These are phyloP conservation scores for Excoecaria cochinchinensis DNA, from an alignment of 345 rosid species.

Conservation along the genomic window DNA sequence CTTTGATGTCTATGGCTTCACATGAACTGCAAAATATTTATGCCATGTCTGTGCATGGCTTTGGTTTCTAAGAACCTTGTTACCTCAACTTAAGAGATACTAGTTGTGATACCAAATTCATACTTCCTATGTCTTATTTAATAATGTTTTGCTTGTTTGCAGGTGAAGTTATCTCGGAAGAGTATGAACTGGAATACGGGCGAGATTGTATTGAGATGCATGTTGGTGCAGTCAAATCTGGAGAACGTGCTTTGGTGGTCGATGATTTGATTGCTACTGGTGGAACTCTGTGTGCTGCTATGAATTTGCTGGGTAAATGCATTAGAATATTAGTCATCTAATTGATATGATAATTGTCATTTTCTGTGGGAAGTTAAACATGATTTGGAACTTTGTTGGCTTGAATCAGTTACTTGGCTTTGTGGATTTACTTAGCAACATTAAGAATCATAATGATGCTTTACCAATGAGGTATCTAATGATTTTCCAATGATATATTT, in stretches of 20 bases:
- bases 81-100: neutral
- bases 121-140: neutral
- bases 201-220: slow-evolving; percentile 90
- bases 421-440: neutral
- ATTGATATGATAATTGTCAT: no score
- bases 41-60: no score
- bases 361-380: no score
- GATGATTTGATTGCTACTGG: slow-evolving; percentile 96
- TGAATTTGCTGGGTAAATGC: slow-evolving; percentile 72
- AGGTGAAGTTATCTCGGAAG: slow-evolving; percentile 88
- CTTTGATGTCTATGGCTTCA: no score
- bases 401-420: neutral
- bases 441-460: no score
- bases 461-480: neutral
- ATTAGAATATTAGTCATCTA: neutral
- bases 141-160: slow-evolving; percentile 9
- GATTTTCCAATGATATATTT: no score
- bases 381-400: no score
- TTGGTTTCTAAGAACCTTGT: no score
- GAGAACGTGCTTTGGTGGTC: slow-evolving; percentile 81
- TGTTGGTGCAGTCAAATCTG: slow-evolving; percentile 75
- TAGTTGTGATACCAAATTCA: neutral
- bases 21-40: no score
- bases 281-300: slow-evolving; percentile 93
- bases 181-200: slow-evolving; percentile 84